Base-by-base conservation (phyloP, 2,329 filamentous ascomycete species). In the Amauroascus verrucosus region DNA sequence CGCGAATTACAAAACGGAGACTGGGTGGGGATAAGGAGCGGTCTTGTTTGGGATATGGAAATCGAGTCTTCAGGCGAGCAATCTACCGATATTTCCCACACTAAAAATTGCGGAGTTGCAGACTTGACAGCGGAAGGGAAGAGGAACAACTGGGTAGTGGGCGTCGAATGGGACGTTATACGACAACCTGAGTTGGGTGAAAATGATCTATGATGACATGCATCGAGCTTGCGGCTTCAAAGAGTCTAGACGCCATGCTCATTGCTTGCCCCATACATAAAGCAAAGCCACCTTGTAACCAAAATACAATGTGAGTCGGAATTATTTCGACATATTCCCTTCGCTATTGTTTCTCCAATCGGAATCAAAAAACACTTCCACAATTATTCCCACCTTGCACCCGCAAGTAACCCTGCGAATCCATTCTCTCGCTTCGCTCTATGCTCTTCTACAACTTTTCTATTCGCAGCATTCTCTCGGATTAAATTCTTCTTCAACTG, bases 401-500 rank as follows among this genome's bases (percentile, higher is more conserved):
- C 62, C 3, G 61, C 63, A 37, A 63, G 64, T 51, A 72, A 54
- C 14, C 67, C 63, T 18, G 69, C 67, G 49, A 70, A 62, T 35
- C 71, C 64, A 41, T 65, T 66, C 41, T 63, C 64, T 47, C 65
- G 65, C 11, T 18, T 52, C 57, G 69, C 68, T 56, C 68, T 50
- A 16, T 48, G 49, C 30, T 52, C 48, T 16, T 53, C 52, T 24
- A 57, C 24, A 2, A 35, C 49, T 16, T 47, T 48, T 14, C 14
- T 8, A 20, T 14, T 50, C 7, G 52, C 45, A 7, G 24, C 41
- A 35, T 14, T 41, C 40, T 43, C 48, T 20, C 18, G 68, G 71
- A 58, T 76, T 74, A 74, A 72, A 63, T 76, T 73, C 63, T 72
- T 72, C 56, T 67, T 72, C 45, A 79, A 72, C 58, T 74, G 73